Percentiles rank a stretch among this genome's conserved stretches.
These are phyloP conservation scores for Lathyrus tuberosus DNA, from an alignment of 306 rosid genomes.

Conservation along the genomic window DNA sequence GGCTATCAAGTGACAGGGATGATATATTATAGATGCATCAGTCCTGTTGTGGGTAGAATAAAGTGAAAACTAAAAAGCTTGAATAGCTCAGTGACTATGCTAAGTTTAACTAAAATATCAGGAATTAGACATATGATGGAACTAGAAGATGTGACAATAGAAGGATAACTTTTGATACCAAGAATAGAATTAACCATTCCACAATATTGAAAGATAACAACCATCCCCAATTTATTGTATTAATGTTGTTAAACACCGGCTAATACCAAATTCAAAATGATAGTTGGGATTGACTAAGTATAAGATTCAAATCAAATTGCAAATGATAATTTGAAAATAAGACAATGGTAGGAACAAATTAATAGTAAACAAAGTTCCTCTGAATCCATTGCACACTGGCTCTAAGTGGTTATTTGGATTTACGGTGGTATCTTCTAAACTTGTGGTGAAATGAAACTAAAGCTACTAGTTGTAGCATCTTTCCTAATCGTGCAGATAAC, in stretches of 20 bases:
- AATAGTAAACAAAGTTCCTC: slow-evolving; percentile 3
- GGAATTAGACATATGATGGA: too few species aligned
- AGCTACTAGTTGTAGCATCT: not conserved
- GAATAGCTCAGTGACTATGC: too few species aligned
- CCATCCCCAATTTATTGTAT: too few species aligned
- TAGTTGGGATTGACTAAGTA: not conserved
- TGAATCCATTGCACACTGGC: not conserved
- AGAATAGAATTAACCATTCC: too few species aligned
- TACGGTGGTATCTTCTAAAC: not conserved
- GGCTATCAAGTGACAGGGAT: too few species aligned
- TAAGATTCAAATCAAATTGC: slow-evolving; percentile 3
- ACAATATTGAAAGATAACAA: too few species aligned
- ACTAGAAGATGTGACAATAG: too few species aligned
- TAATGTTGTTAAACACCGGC: not conserved
- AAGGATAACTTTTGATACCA: too few species aligned
- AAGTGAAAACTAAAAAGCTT: too few species aligned
- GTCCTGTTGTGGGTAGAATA: too few species aligned
- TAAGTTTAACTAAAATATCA: too few species aligned
- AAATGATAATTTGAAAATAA: slow-evolving; percentile 22
- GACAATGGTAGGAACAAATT: not conserved
- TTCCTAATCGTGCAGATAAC: not conserved
- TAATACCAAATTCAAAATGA: not conserved
- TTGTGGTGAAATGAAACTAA: not conserved
- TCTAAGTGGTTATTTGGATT: not conserved
- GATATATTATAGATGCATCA: too few species aligned